Conservation (phyloP, 2,329 filamentous ascomycete genomes). For the Fusarium nygamai region DNA sequence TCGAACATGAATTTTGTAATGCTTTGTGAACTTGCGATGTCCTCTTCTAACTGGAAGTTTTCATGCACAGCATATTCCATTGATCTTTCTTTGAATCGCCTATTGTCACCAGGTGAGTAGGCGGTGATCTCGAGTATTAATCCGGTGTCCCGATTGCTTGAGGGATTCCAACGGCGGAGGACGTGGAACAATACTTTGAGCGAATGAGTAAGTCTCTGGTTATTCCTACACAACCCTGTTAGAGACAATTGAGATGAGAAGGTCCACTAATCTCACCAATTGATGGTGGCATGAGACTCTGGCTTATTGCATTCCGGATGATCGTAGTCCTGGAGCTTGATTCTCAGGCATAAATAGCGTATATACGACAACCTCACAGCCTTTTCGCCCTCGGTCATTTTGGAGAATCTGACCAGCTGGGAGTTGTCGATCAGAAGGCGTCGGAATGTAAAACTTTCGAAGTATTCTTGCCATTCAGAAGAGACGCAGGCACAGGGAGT, state of each 20-base stretch:
- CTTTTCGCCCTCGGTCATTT: rapidly evolving
- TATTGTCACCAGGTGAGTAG: neutral
- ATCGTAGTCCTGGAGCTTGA: neutral
- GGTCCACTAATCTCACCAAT: neutral
- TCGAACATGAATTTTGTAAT: rapidly evolving
- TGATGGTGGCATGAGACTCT: neutral
- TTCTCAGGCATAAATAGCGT: neutral
- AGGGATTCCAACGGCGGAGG: rapidly evolving
- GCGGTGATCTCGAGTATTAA: neutral
- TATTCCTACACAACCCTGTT: neutral
- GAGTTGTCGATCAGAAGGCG: neutral
- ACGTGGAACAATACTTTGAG: rapidly evolving
- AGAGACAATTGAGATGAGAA: rapidly evolving
- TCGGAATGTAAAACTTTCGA: neutral
- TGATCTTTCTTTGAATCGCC: rapidly evolving
- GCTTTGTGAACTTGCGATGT: neutral
- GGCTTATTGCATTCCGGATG: neutral
- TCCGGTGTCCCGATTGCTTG: rapidly evolving
- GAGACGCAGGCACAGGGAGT: neutral
- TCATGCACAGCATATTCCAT: neutral
- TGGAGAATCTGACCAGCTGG: rapidly evolving
- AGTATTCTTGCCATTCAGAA: neutral
- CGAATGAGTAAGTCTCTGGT: neutral
- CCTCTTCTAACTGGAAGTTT: neutral
- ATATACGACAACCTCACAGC: neutral